Base-by-base conservation (phyloP, 2,329 filamentous ascomycete genomes). In the Calonectria naviculata region DNA sequence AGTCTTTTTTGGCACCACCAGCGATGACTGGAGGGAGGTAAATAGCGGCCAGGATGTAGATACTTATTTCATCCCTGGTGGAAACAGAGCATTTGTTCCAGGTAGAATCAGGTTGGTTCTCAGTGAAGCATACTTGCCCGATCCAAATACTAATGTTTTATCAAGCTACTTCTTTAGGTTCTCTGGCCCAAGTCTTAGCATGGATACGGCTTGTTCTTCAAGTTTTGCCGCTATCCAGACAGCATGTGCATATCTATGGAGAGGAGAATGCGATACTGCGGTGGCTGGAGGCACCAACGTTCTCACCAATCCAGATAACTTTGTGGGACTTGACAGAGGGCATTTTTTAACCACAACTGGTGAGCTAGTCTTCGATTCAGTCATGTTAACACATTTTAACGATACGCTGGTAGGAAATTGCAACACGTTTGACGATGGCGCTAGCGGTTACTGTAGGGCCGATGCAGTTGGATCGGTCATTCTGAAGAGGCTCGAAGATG, bases 391-490 rank as follows among this genome's bases (percentile, higher is more conserved):
- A 28, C 12, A 8, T 7, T 46, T 31, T 65, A 7, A 65, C 6
- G 7, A 26, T 7, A n/a, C 1, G 24, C 6, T 17, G 8, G 10
- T 12, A 70, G 47, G 49, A 5, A 56, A 65, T 24, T 74, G 74
- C 42, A 94, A 94, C 78, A 95, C 94, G 0, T 96, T 94, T 79
- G 94, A 96, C 79, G 92, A 95, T 73, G 90, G 89, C 28, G 94
- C 94, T 1, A 93, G 95, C 82, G 94, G 94, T 1, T 96, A 97
- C 83, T 97, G 94, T 83, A 91, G 94, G 80, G 93, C 92, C 65
- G 94, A 97, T 75, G 91, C 90, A 19, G 93, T 93, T 70, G 94
- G 92, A 1, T 93, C 92, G 0, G 88, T 97, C 65, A 88, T 97
- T 24, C 85, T 97, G 47, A 97, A 97, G 86, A 89, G 90, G 92